Conservation (phyloP, 2,329 filamentous ascomycete genomes). For the Zymoseptoria tritici region DNA sequence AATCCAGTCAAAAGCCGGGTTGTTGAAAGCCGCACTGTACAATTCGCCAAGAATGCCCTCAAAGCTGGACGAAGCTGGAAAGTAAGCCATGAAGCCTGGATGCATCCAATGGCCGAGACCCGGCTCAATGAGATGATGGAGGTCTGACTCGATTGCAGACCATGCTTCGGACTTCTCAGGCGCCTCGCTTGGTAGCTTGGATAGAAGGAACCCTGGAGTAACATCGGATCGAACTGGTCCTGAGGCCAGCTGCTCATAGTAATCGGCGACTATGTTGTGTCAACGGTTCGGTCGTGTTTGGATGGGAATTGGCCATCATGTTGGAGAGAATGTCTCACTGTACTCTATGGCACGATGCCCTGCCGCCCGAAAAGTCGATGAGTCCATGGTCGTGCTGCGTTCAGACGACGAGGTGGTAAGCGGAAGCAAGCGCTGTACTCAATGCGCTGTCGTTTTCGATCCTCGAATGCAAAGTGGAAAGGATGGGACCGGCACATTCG, state of each 20-base stretch:
- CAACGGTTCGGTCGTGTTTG: not conserved
- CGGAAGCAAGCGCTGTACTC: not conserved
- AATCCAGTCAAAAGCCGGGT: not conserved
- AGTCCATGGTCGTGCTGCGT: not conserved
- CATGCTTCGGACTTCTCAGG: not conserved
- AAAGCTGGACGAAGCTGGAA: not conserved
- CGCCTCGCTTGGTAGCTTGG: not conserved
- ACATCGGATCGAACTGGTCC: not conserved
- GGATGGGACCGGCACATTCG: not conserved
- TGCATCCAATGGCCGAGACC: not conserved
- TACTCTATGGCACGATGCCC: not conserved
- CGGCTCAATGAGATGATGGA: not conserved
- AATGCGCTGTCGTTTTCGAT: not conserved
- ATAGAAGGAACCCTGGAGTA: not conserved
- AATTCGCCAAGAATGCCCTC: not conserved
- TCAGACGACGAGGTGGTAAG: not conserved
- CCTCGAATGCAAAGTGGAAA: not conserved
- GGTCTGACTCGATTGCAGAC: not conserved
- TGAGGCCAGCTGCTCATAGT: not conserved
- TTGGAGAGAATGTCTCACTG: not conserved
- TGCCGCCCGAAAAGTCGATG: not conserved
- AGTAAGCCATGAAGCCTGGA: not conserved
- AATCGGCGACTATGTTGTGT: not conserved
- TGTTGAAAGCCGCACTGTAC: not conserved
- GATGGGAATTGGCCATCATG: not conserved